phyloP scores from a whole-genome alignment of 805 yeast species.

The Hanseniaspora vineae region DNA sequence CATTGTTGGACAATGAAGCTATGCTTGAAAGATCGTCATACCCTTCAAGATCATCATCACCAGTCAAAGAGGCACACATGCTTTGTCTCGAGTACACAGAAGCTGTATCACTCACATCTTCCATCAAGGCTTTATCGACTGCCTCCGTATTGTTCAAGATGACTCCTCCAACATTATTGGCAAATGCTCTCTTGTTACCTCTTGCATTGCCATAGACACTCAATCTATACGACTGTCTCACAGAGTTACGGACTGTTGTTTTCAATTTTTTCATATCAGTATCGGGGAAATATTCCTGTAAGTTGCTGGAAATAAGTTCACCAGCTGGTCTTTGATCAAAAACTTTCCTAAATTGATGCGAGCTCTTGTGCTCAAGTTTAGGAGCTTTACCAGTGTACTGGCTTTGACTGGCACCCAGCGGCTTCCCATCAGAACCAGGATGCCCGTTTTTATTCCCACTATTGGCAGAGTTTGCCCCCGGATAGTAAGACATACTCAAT shows the following conservation, averaged over 20 bases:
- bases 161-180: slow-evolving; percentile 51
- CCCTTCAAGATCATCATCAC: slow-evolving; percentile 8
- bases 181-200: slow-evolving; percentile 5
- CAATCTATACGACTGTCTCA: slow-evolving; percentile 59
- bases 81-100: slow-evolving; percentile 3
- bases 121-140: slow-evolving; percentile 34
- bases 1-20: slow-evolving; percentile 18
- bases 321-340: slow-evolving; percentile 91
- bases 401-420: no score
- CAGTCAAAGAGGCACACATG: slow-evolving; percentile 5
- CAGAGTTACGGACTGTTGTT: slow-evolving; percentile 73
- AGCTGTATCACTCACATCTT: slow-evolving; percentile 13
- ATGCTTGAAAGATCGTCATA: slow-evolving; percentile 26
- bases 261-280: slow-evolving; percentile 59
- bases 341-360: slow-evolving; percentile 26
- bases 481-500: slow-evolving; percentile 11
- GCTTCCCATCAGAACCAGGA: background rate
- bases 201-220: slow-evolving; percentile 13
- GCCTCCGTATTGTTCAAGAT: slow-evolving; percentile 42
- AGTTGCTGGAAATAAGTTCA: slow-evolving; percentile 76
- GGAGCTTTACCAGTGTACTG: no score
- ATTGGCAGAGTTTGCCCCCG: background rate
- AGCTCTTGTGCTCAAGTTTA: slow-evolving; percentile 11
- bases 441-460: slow-evolving; percentile 7
- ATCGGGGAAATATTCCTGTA: slow-evolving; percentile 85